phyloP scores from a whole-genome alignment of 768 basidiomycete genomes.

The Mycena amicta region DNA sequence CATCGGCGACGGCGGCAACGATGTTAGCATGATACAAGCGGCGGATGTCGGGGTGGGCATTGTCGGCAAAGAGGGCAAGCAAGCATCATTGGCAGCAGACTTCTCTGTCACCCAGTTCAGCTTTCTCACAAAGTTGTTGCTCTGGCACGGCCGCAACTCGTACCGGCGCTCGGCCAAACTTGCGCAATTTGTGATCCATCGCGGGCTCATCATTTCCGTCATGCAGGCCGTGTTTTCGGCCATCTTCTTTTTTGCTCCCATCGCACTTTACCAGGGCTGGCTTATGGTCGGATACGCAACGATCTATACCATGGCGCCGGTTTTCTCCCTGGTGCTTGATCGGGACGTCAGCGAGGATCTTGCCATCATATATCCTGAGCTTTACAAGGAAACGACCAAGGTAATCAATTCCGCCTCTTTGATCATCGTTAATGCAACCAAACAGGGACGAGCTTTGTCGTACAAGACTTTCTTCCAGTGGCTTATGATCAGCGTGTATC shows the following conservation, averaged over 20 bases:
- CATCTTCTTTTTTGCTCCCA: constrained; percentile 93
- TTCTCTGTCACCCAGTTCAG: constrained; percentile 98
- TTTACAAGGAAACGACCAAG: constrained; percentile 98
- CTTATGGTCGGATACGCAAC: constrained; percentile 96
- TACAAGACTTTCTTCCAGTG: constrained; percentile 99
- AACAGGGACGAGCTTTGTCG: constrained; percentile 88
- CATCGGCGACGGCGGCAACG: constrained; percentile 98
- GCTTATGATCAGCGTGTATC: constrained; percentile 97
- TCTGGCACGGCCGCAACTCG: constrained; percentile 99
- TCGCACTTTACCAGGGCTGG: constrained; percentile 98
- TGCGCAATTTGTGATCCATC: constrained; percentile 97
- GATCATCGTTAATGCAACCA: constrained; percentile 1
- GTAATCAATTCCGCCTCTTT: constrained; percentile 39
- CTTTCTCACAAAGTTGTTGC: constrained; percentile 89
- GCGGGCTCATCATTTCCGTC: constrained; percentile 93
- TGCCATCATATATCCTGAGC: constrained; percentile 92
- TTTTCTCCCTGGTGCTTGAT: constrained; percentile 96
- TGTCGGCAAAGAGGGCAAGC: constrained; percentile 98
- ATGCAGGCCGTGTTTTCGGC: constrained; percentile 97
- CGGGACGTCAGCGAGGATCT: constrained; percentile 94
- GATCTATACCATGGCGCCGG: constrained; percentile 97
- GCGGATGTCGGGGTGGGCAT: constrained; percentile 98
- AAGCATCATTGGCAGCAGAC: constrained; percentile 98
- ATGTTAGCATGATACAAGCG: constrained; percentile 99
- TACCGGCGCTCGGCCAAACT: constrained; percentile 98